phyloP scores from a whole-genome alignment of 208 protist genomes.

The Trypanosomatidae sp. region DNA sequence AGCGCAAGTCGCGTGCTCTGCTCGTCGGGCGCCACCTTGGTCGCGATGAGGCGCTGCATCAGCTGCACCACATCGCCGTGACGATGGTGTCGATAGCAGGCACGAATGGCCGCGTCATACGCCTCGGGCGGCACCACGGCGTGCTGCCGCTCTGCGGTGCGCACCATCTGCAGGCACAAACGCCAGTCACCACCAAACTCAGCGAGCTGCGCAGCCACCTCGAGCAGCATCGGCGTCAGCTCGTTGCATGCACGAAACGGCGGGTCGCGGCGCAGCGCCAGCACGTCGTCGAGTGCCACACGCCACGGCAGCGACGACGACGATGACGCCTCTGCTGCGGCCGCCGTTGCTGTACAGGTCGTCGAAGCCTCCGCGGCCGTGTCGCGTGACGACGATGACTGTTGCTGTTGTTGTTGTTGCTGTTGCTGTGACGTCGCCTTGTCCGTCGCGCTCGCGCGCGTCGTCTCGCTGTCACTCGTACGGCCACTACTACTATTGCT shows the following conservation, averaged over 20 bases:
- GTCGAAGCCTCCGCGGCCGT: background rate
- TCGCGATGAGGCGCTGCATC: slow-evolving; percentile 32
- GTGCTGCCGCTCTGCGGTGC: slow-evolving; percentile 19
- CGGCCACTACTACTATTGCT: background rate
- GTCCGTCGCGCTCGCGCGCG: too few species aligned
- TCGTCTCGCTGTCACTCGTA: background rate
- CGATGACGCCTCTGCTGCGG: too few species aligned
- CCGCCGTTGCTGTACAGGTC: background rate
- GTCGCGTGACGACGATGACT: too few species aligned
- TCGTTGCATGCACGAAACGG: slow-evolving; percentile 15
- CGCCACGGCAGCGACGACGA: slow-evolving; percentile 23
- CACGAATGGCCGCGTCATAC: slow-evolving; percentile 45
- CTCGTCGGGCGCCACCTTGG: slow-evolving; percentile 35
- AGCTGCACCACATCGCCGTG: slow-evolving; percentile 28
- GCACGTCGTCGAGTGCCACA: slow-evolving; percentile 21
- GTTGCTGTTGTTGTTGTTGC: background rate
- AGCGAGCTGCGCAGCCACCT: slow-evolving; percentile 26
- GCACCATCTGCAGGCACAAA: slow-evolving; percentile 23
- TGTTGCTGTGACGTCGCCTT: too few species aligned
- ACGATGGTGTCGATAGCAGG: slow-evolving; percentile 20
- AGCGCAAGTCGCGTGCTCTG: slow-evolving; percentile 40
- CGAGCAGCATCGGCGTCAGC: slow-evolving; percentile 41
- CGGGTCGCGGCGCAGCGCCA: slow-evolving; percentile 15
- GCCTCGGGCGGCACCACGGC: slow-evolving; percentile 40
- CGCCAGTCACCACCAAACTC: slow-evolving; percentile 36